Conservation (phyloP, 2,329 filamentous ascomycete species). For the Penicillium sclerotigenum region DNA sequence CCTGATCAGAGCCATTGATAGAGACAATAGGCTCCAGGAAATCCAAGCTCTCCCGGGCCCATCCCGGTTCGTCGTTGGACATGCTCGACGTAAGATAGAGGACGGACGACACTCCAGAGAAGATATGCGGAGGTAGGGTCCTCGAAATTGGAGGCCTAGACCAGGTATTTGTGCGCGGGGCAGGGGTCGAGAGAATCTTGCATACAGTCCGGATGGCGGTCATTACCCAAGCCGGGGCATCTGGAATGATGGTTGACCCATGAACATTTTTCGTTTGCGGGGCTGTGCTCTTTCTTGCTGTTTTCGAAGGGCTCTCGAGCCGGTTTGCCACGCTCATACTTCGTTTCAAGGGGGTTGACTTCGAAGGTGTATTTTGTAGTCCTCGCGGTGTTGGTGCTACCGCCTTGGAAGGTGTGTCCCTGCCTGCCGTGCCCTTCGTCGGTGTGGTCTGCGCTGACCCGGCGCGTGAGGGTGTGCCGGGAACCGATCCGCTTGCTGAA, state of each 20-base stretch:
- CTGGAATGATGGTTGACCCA: constrained; percentile 32
- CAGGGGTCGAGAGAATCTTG: constrained; percentile 56
- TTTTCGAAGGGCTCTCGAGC: constrained; percentile 21
- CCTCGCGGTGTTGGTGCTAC: constrained; percentile 27
- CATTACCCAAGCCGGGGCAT: constrained; percentile 64
- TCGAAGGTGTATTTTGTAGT: constrained; percentile 44
- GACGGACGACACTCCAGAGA: constrained; percentile 66
- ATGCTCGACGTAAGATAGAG: constrained; percentile 45
- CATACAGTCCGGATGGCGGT: constrained; percentile 66
- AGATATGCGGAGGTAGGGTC: constrained; percentile 66
- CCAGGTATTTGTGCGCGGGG: constrained; percentile 35
- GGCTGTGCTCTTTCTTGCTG: constrained; percentile 17
- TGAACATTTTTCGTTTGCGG: constrained; percentile 20
- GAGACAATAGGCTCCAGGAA: constrained; percentile 40
- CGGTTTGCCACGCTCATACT: constrained; percentile 31
- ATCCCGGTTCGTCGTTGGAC: constrained; percentile 48
- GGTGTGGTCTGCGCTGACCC: constrained; percentile 41
- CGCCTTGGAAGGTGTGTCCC: constrained; percentile 30
- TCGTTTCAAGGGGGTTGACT: constrained; percentile 41
- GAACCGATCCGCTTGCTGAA: constrained; percentile 33
- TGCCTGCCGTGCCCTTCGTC: constrained; percentile 23
- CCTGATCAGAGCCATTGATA: constrained; percentile 47
- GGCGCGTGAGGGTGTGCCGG: constrained; percentile 29
- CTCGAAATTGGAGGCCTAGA: constrained; percentile 39
- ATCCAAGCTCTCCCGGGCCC: constrained; percentile 38